Evolutionary conservation across 176 grass and related monocot genomes (phyloP).

Genomic region (Thalia dealbata): DNA sequence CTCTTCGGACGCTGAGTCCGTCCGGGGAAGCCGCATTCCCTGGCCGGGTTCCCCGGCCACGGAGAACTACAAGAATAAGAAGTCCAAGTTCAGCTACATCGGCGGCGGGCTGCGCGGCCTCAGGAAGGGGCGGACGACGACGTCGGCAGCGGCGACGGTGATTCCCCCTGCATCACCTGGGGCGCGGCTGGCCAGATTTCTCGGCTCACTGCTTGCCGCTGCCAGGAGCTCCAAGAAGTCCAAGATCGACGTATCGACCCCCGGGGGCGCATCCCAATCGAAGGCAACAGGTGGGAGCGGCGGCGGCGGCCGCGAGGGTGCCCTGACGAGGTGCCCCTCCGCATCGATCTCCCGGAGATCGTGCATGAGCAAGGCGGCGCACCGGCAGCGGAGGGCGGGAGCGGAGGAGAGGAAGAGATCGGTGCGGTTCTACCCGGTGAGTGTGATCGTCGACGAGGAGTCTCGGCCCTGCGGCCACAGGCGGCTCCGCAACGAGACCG

Average conservation of each 20-base stretch:
- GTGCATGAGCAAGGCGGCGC: conserved; percentile 81
- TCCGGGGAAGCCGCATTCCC: background rate
- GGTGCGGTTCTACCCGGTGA: conserved; percentile 51
- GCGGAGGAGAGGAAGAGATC: conserved; percentile 30
- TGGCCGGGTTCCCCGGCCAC: background rate
- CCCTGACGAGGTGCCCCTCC: conserved; percentile 52
- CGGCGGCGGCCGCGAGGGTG: background rate
- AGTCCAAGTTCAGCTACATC: background rate
- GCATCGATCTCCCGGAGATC: conserved; percentile 61
- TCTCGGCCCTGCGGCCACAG: conserved; percentile 13
- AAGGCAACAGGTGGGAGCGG: conserved; percentile 14
- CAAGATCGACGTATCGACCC: conserved; percentile 4
- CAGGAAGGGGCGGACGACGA: conserved; percentile 72
- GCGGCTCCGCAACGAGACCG: conserved; percentile 13
- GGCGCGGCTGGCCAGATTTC: background rate
- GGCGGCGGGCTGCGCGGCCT: conserved; percentile 58
- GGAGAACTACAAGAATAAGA: background rate
- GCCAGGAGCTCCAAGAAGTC: conserved; percentile 35
- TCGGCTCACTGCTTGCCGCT: conserved; percentile 58
- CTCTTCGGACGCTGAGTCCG: background rate
- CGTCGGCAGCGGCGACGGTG: conserved; percentile 75
- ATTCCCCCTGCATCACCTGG: background rate
- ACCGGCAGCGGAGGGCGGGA: conserved; percentile 30
- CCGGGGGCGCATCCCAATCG: conserved; percentile 41
- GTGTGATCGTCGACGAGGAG: conserved; percentile 19